Base-by-base conservation (phyloP, 2,329 filamentous ascomycete species). In the Fusarium scirpi region DNA sequence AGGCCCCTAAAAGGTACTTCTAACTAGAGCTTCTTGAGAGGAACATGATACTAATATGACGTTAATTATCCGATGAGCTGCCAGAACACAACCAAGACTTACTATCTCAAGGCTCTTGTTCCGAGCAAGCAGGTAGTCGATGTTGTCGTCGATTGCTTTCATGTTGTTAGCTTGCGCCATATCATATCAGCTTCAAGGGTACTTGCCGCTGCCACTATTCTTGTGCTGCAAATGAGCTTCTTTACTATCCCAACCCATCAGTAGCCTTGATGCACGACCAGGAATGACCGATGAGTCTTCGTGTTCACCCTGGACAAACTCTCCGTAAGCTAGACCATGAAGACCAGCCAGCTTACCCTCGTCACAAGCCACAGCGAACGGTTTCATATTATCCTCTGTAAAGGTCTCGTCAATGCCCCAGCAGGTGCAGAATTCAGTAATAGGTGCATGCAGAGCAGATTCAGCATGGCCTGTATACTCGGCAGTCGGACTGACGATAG, bases 161-260 rank as follows among this genome's bases (percentile, higher is more conserved):
- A 16, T 15, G 22, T 56, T 29, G 43, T 61, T 25, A 60, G 48
- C 22, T 44, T 10, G 16, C 24, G 16, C 15, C 22, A 27, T 34
- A 18, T 22, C 11, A 30, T 27, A 30, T 13, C 30, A n/a, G 20
- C 18, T 22, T 41, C n/a, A n/a, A 30, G 27, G 13, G 22, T 25
- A 52, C 78, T 52, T 65, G 79, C 79, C 62, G 57, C 76, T 79
- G 12, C 73, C 76, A 18, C 73, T 72, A 25, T 74, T 77, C 30
- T 75, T 77, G 57, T 80, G 72, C 18, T 76, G 74, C 32, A 80
- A 43, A 68, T 82, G 81, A 22, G 77, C 80, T 41, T 80, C 79
- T 65, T 76, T 80, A 63, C 77, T 80, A 20, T 82, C 80, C 81
- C 81, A 82, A 8, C 81, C 81, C 40, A 82, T 62, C 25, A 82